Percentiles rank a stretch among this genome's conserved stretches.
These are phyloP conservation scores for Oropetium thomaeum DNA, from an alignment of 176 grass and related monocot genomes.

Conservation along the genomic window DNA sequence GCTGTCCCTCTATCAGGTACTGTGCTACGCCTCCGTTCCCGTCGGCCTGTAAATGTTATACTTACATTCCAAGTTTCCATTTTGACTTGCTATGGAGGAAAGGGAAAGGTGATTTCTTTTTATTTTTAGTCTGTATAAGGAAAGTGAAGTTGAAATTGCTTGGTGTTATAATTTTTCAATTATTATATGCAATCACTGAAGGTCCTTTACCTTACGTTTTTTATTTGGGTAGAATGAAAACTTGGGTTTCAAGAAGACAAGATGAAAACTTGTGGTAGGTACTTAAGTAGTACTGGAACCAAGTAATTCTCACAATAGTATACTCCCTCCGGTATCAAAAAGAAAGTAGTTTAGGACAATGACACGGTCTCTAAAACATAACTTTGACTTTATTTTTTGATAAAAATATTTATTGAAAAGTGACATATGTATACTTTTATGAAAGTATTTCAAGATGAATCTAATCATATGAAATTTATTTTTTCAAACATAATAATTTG, in stretches of 20 bases:
- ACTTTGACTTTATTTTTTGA: too few relatives aligned
- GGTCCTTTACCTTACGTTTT: constrained; percentile 7
- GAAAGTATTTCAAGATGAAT: too few relatives aligned
- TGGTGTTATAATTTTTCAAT: constrained; percentile 1
- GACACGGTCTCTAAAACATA: too few relatives aligned
- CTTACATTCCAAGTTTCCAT: constrained; percentile 20
- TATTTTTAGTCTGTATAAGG: not conserved
- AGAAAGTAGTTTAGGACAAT: too few relatives aligned
- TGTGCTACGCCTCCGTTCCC: constrained; percentile 20
- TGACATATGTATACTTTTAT: too few relatives aligned
- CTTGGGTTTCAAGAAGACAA: not conserved
- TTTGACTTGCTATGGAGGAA: constrained; percentile 40
- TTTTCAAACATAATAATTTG: too few relatives aligned
- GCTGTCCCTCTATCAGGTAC: constrained; percentile 54
- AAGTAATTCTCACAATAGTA: constrained; percentile 13
- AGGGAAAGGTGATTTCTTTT: constrained; percentile 18
- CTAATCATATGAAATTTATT: too few relatives aligned
- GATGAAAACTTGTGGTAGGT: constrained; percentile 1
- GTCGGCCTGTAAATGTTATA: not conserved
- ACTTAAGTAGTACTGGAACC: not conserved
- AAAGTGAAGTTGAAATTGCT: constrained; percentile 14
- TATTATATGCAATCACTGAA: not conserved
- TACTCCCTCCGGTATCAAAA: too few relatives aligned
- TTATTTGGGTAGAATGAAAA: constrained; percentile 4
- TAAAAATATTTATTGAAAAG: too few relatives aligned